Evolutionary conservation across 108 stramenopile genomes (phyloP).

Genomic region (Pseudonitzschia multiseries): DNA sequence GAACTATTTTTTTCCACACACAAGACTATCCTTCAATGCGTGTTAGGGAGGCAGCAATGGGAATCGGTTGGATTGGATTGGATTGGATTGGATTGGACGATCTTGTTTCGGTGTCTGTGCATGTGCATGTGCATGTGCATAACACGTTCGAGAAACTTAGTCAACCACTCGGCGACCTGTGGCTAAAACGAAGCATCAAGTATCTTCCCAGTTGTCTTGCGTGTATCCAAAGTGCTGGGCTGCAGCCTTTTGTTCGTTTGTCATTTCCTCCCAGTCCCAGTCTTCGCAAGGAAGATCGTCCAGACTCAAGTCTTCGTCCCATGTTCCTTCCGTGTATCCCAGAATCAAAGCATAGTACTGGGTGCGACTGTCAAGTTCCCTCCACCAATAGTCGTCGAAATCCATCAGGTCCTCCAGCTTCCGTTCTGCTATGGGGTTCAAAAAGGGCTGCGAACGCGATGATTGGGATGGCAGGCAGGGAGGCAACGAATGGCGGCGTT

Average conservation of each 20-base stretch:
- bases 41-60: too few relatives aligned
- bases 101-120: too few relatives aligned
- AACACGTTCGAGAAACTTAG: too few relatives aligned
- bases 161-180: too few relatives aligned
- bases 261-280: constrained; percentile 24
- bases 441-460: background rate
- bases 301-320: constrained; percentile 23
- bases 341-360: constrained; percentile 17
- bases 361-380: constrained; percentile 13
- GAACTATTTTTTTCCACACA: too few relatives aligned
- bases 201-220: constrained; percentile 21
- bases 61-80: too few relatives aligned
- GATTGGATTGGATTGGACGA: too few relatives aligned
- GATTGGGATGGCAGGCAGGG: background rate
- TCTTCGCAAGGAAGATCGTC: constrained; percentile 23
- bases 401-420: constrained; percentile 12
- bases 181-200: background rate
- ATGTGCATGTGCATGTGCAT: too few relatives aligned
- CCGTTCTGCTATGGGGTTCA: constrained; percentile 9
- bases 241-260: constrained; percentile 13
- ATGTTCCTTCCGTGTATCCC: constrained; percentile 20
- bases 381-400: constrained; percentile 14
- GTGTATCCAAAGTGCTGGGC: constrained; percentile 20
- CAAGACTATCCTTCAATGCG: too few relatives aligned
- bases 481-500: constrained; percentile 3